These are phyloP conservation scores for Saposhnikovia divaricata DNA, from an alignment of 129 eudicot species.

Conservation along the genomic window DNA sequence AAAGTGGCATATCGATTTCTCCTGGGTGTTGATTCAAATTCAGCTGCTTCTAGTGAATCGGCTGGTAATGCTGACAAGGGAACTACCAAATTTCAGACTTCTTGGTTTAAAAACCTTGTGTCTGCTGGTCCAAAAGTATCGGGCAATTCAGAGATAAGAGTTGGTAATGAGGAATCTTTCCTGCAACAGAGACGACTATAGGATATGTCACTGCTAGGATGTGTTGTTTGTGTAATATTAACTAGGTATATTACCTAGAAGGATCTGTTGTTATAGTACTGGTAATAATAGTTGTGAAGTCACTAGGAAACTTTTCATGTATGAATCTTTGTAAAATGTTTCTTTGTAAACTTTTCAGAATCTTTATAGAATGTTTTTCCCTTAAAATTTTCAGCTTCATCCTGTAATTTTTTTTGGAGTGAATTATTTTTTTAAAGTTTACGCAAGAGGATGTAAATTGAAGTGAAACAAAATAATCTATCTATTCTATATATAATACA, in stretches of 20 bases:
- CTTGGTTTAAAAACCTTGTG: constrained; percentile 78
- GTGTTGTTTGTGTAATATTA: not conserved
- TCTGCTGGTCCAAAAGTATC: constrained; percentile 76
- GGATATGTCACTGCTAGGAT: not conserved
- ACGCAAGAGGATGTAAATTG: too few relatives aligned
- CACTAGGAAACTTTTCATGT: not conserved
- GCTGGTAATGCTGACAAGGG: constrained; percentile 36
- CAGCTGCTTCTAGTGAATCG: constrained; percentile 38
- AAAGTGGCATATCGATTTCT: constrained; percentile 86
- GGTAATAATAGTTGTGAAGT: too few relatives aligned
- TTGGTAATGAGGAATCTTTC: constrained; percentile 21
- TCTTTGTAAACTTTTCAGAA: not conserved
- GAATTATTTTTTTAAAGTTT: too few relatives aligned
- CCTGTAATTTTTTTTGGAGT: too few relatives aligned
- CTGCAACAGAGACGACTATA: constrained; percentile 5
- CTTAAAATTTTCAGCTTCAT: not conserved
- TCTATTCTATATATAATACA: too few relatives aligned
- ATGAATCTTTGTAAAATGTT: not conserved
- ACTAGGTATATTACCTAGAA: too few relatives aligned
- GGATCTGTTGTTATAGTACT: too few relatives aligned
- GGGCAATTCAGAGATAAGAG: constrained; percentile 51
- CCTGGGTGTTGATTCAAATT: constrained; percentile 50
- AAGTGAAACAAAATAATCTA: too few relatives aligned
- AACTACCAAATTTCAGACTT: constrained; percentile 47
- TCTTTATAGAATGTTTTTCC: too few relatives aligned